Evolutionary conservation across 2,329 filamentous ascomycete species (phyloP), one percentile per base, ranked within the genome.

Genomic region (Byssothecium circinans): DNA sequence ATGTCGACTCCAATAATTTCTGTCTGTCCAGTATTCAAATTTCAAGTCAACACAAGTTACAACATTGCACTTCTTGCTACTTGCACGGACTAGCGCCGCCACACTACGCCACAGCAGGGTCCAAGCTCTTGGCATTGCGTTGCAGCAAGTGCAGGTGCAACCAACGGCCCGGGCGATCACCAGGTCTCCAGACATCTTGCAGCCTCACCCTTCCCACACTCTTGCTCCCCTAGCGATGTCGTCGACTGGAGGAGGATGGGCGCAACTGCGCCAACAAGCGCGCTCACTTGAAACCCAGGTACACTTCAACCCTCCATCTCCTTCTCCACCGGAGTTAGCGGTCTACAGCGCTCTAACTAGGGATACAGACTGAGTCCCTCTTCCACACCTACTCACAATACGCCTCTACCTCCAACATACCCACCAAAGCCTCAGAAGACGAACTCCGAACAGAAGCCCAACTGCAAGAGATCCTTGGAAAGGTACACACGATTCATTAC

Each of bases 321-420:
- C 45, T 45, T 30, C 27, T 36, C 38, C 43, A 32, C 22, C 47
- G 51, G 56, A 57, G 36, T 55, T 58, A 34, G 48, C 37, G 50
- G 34, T 44, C 39, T 29, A 50, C 47, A 29, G 27, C 32, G 34
- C 62, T 50, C 51, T 73, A 64, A 67, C 45, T 37, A 52, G 14
- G 25, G 41, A 53, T 41, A 17, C 61, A 96, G 90, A 95, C 91
- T 38, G 91, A 96, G 74, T 84, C 82, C 51, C 76, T 88, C 48
- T 89, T 91, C 69, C 87, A 91, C 64, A 85, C 78, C 51, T 99
- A 96, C 70, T 94, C 94, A 14, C 92, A 97, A 71, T 96, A 91
- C 77, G 87, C 90, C 15, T 84, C 88, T 15, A 83, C 87, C 49
- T 77, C 88, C 15, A 89, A 87, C 62, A 86, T 96, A 47, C 87